A percentile compares a stretch with the other conserved stretches of the same genome.
phyloP scores from a whole-genome alignment of 75 land plant genomes.

The Ceratopteris richardii region DNA sequence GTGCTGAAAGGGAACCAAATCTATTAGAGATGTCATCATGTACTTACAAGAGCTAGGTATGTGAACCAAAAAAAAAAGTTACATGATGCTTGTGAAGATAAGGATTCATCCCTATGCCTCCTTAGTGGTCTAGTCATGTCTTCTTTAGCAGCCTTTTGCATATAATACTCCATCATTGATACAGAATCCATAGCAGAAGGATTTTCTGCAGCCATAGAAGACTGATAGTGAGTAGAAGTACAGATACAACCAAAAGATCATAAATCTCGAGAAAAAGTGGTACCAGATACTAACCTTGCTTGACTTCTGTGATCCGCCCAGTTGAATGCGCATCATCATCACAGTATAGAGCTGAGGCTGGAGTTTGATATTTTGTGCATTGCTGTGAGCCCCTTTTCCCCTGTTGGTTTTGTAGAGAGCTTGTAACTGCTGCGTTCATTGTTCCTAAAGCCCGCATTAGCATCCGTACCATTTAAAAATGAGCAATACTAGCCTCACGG shows the following conservation, averaged over 20 bases:
- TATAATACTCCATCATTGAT: constrained; percentile 98
- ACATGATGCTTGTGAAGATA: constrained; percentile 56
- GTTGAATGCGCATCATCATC: constrained; percentile 12
- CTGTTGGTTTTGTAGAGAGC: constrained; percentile 23
- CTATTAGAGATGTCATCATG: too few relatives aligned
- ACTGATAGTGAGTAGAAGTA: neutral
- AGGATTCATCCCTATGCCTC: constrained; percentile 93
- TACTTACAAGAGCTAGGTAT: neutral
- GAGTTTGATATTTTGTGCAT: constrained; percentile 63
- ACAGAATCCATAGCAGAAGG: constrained; percentile 65
- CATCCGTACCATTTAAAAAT: neutral
- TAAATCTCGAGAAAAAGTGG: neutral
- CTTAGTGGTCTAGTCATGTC: constrained; percentile 60
- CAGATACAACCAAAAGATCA: neutral
- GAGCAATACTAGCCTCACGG: neutral
- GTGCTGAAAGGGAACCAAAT: constrained; percentile 1
- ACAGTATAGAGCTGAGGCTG: constrained; percentile 88
- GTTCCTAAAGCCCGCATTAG: constrained; percentile 1
- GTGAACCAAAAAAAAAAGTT: neutral
- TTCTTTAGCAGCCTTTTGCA: constrained; percentile 98
- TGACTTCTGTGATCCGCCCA: too few relatives aligned
- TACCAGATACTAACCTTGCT: neutral
- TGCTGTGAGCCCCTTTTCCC: constrained; percentile 24
- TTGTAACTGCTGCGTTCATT: constrained; percentile 21
- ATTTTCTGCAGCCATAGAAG: constrained; percentile 11